Base-by-base conservation (phyloP, 331 rosid genomes). In the Ulmus americana region DNA sequence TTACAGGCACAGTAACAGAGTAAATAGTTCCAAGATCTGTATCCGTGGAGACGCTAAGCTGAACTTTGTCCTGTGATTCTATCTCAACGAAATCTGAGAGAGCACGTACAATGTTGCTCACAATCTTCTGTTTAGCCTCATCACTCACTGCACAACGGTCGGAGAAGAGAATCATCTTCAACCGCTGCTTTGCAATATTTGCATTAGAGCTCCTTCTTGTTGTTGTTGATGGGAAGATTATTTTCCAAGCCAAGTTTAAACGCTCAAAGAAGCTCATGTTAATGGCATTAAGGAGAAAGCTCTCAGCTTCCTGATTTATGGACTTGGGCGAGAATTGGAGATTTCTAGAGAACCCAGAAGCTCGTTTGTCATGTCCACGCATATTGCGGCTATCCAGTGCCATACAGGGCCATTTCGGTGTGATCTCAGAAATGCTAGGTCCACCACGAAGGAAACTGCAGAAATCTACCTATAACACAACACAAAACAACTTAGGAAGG, bases 121-220 rank as follows among this genome's bases (percentile, higher is more conserved):
- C 95, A 55, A 92, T 92, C 86, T 76, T 83, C 63, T 71, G 82
- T 61, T 92, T 92, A 59, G 97, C 98, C 84, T 92, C 95, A 0
- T 92, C 97, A 61, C 91, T 92, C 57, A 92, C 91, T 16, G 77
- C 98, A 57, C 98, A 92, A 42, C 98, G 84, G 70, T 92, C 98
- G 52, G 97, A 87, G 80, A 89, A 89, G 68, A 92, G 84, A 57
- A 92, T 89, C 98, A 92, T 87, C 81, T 92, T 92, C 79, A 92
- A 67, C 5, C 98, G 94, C 83, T 92, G 95, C 85, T 92, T 92
- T 62, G 98, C 98, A 51, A 86, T 80, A 59, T 80, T 77, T 67
- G 98, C 98, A 71, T 86, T 87, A 28, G 98, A 89, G 71, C 76
- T 89, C 80, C 70, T 82, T 69, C 70, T 80, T 48, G 89, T 70